Base-by-base conservation (phyloP, 139 green algal species). In the Chlorella sorokiniana region DNA sequence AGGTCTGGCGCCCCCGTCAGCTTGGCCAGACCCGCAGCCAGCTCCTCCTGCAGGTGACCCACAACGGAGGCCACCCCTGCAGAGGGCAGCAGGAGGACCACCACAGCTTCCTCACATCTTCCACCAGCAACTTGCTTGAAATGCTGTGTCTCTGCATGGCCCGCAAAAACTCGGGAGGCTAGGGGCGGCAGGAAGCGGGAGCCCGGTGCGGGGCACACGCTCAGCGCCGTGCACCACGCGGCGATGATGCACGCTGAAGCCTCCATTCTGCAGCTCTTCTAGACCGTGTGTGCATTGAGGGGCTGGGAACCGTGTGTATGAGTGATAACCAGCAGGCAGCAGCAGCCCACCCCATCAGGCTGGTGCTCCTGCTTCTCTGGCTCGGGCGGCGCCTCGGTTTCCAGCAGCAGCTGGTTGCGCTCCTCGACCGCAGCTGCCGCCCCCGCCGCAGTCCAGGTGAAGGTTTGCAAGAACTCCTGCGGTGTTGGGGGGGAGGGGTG, bases 401-500 rank as follows among this genome's bases (percentile, higher is more conserved):
- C 63, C n/a, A 42, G 5, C 56, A 81, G 72, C 33, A 7, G 59
- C 75, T 79, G 72, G 20, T 45, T 71, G 75, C 75, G 75, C 7
- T 37, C 51, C 75, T 70, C 75, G 48, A 81, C 33, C n/a, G 27
- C 75, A 25, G 59, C 40, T 0, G 56, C 59, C 40, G 61, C 3
- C 1, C 29, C 75, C 14, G 14, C 59, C 75, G 61, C 59, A n/a
- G 51, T 79, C 51, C 51, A 67, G 1, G 29, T 33, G 35, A 67
- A 68, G 33, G 31, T 3, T 11, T 68, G 72, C 33, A 52, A 6
- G 33, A 79, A 75, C 38, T 54, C 68, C 68, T 75, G 68, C 27
- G n/a, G n/a, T 37, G 35, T 16, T 52, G 54, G 3, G 31, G 31
- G 62, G 9, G 31, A 8, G 23, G 31, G 31, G 54, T 27, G 25